Percentiles rank a stretch among this genome's conserved stretches.
Conservation (phyloP, 2,329 filamentous ascomycete genomes). For the Alternaria panax region DNA sequence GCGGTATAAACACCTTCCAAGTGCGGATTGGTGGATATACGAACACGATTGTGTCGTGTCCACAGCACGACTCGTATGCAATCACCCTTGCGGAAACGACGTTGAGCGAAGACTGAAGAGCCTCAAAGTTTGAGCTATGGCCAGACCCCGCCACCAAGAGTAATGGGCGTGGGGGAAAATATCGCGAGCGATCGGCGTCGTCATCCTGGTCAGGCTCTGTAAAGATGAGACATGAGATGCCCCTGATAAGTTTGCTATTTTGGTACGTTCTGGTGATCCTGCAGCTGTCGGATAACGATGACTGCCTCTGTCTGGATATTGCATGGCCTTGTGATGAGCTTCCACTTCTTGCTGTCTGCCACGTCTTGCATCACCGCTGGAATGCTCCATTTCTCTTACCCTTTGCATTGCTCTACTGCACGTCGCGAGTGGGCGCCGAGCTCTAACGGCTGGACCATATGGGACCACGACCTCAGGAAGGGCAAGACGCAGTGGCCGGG, state of each 20-base stretch:
- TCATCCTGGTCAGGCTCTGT: slow-evolving; percentile 15
- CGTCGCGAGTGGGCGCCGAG: slow-evolving; percentile 21
- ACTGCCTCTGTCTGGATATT: slow-evolving; percentile 32
- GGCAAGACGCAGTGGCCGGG: slow-evolving; percentile 26
- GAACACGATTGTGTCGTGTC: slow-evolving; percentile 2
- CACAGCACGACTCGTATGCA: slow-evolving; percentile 4
- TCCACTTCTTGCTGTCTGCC: slow-evolving; percentile 34
- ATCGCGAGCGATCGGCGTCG: slow-evolving; percentile 17
- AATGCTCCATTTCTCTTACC: slow-evolving; percentile 25
- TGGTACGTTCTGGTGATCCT: slow-evolving; percentile 10
- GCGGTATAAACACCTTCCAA: slow-evolving; percentile 4
- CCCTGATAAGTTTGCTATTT: slow-evolving; percentile 8
- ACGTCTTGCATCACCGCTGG: slow-evolving; percentile 42
- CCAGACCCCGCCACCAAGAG: slow-evolving; percentile 28
- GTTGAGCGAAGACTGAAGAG: slow-evolving; percentile 20
- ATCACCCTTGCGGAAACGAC: slow-evolving; percentile 3
- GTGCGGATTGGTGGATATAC: not conserved
- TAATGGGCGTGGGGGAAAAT: slow-evolving; percentile 35
- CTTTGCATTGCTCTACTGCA: slow-evolving; percentile 33
- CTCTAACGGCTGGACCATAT: slow-evolving; percentile 27
- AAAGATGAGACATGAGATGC: slow-evolving; percentile 19
- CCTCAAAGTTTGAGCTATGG: slow-evolving; percentile 27
- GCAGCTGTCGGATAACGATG: slow-evolving; percentile 18
- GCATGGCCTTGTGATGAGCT: slow-evolving; percentile 38
- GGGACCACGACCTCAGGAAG: slow-evolving; percentile 35